Evolutionary conservation across 176 grass and related monocot species (phyloP).

Genomic region (Rhynchospora breviuscula): DNA sequence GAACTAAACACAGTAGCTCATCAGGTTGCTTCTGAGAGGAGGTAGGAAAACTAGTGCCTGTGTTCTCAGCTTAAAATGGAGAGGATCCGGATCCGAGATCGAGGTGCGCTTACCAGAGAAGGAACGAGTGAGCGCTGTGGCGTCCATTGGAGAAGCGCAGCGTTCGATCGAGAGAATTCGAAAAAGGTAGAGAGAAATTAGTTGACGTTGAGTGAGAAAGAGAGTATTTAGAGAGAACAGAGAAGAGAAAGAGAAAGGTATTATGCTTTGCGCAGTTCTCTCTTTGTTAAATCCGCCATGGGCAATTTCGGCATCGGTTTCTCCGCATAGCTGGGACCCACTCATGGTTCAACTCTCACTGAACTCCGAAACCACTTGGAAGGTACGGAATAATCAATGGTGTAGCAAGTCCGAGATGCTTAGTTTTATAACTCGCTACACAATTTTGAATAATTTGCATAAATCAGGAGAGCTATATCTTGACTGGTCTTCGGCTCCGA

Average conservation of each 20-base stretch:
- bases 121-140: slow-evolving; percentile 5
- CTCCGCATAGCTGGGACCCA: slow-evolving; percentile 2
- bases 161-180: not conserved
- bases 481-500: not conserved
- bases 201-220: not conserved
- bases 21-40: not conserved
- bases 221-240: not conserved
- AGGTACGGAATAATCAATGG: not conserved
- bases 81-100: not conserved
- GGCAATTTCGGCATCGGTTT: slow-evolving; percentile 8
- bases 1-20: not conserved
- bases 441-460: not conserved
- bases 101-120: not conserved
- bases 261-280: not conserved
- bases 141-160: not conserved
- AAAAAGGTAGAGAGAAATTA: not conserved
- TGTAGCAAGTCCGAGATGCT: not conserved
- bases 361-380: not conserved
- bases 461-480: not conserved
- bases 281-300: slow-evolving; percentile 19
- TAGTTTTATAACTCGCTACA: not conserved
- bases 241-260: not conserved
- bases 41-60: not conserved
- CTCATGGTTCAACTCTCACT: not conserved
- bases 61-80: not conserved